These are phyloP conservation scores for Centella asiatica DNA, from an alignment of 129 eudicot species.

Conservation along the genomic window DNA sequence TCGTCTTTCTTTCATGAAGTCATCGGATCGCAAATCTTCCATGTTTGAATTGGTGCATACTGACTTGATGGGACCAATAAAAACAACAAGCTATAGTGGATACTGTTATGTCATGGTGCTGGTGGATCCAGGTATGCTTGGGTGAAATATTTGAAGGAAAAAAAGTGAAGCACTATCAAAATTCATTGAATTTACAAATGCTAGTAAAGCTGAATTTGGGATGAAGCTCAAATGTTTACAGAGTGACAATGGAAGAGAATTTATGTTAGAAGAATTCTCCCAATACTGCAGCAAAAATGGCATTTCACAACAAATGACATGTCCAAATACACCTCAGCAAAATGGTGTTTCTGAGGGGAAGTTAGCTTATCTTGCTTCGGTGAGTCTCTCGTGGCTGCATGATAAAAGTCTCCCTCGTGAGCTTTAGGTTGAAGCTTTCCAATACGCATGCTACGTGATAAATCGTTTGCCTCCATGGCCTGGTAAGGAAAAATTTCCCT, in stretches of 20 bases:
- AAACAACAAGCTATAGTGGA: not conserved
- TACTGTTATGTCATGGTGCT: not conserved
- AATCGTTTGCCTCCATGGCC: slow-evolving; percentile 18
- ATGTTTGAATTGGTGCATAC: not conserved
- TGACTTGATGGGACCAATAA: not conserved
- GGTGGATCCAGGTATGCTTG: not conserved
- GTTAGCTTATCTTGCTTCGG: not conserved
- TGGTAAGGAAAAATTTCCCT: slow-evolving; percentile 14
- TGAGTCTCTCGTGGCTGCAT: slow-evolving; percentile 18
- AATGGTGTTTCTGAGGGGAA: not conserved
- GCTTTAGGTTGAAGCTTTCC: slow-evolving; percentile 21
- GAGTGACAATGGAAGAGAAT: slow-evolving; percentile 1
- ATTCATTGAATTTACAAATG: not conserved
- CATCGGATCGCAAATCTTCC: not conserved
- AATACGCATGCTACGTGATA: slow-evolving; percentile 13
- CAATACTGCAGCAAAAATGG: not conserved
- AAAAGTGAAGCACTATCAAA: slow-evolving; percentile 7
- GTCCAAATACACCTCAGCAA: not conserved
- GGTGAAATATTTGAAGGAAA: slow-evolving; percentile 2
- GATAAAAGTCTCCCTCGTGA: slow-evolving; percentile 10
- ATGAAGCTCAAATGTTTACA: not conserved
- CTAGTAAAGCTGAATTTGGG: not conserved
- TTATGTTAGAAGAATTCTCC: not conserved
- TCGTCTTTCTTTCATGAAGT: not conserved
- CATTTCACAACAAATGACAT: not conserved